Percentiles rank a stretch among this genome's conserved stretches.
Conservation (phyloP, 352 stramenopile genomes). For the Globisporangium orthogonon region DNA sequence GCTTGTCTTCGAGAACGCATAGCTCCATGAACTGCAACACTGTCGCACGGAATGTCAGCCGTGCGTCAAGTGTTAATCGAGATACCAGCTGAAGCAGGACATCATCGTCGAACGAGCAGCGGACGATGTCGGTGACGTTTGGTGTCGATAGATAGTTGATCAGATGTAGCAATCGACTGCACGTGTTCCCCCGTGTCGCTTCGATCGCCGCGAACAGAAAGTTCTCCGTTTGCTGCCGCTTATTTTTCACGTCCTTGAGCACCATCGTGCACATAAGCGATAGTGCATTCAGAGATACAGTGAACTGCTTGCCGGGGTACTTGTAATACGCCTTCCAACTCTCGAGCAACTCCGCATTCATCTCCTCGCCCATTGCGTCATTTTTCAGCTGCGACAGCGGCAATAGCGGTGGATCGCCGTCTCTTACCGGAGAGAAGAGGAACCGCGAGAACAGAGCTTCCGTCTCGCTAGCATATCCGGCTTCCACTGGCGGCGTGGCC, state of each 20-base stretch:
- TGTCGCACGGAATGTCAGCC: slow-evolving; percentile 15
- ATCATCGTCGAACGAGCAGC: slow-evolving; percentile 26
- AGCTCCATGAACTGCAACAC: slow-evolving; percentile 40
- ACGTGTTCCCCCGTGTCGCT: slow-evolving; percentile 6
- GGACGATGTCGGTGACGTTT: slow-evolving; percentile 33
- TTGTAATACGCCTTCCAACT: slow-evolving; percentile 37
- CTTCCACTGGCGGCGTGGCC: slow-evolving; percentile 6
- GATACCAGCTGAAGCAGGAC: slow-evolving; percentile 22
- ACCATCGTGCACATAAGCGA: slow-evolving; percentile 8
- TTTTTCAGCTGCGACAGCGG: slow-evolving; percentile 15
- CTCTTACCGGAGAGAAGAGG: neutral
- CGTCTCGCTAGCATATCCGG: slow-evolving; percentile 13
- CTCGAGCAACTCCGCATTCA: slow-evolving; percentile 30
- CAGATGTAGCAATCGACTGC: slow-evolving; percentile 14
- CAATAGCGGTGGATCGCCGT: slow-evolving; percentile 3
- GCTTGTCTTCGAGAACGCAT: slow-evolving; percentile 74
- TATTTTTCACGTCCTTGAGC: slow-evolving; percentile 15
- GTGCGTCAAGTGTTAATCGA: slow-evolving; percentile 13
- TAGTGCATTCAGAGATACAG: neutral
- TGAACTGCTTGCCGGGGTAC: slow-evolving; percentile 11
- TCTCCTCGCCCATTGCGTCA: slow-evolving; percentile 24
- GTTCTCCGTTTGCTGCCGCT: neutral
- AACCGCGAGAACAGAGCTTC: slow-evolving; percentile 15
- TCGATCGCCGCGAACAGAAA: slow-evolving; percentile 2
- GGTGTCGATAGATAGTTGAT: slow-evolving; percentile 20